phyloP scores from a whole-genome alignment of 2,329 filamentous ascomycete species.

The Alternaria sp. region DNA sequence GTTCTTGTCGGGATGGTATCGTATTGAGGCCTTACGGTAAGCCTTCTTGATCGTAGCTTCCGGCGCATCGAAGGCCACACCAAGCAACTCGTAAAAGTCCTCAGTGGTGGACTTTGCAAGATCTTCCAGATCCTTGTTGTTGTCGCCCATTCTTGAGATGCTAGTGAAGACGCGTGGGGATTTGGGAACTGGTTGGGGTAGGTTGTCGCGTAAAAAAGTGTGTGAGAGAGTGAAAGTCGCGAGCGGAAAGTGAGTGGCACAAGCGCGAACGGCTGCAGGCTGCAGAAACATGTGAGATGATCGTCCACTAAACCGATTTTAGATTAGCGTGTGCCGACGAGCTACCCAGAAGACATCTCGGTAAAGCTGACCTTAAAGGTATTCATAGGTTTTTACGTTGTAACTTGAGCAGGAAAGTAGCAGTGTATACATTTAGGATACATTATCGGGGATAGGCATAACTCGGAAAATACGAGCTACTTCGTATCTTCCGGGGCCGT shows the following conservation, averaged over 20 bases:
- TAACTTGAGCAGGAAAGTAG: too few relatives aligned
- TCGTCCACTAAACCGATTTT: slow-evolving; percentile 24
- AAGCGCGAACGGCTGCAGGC: slow-evolving; percentile 14
- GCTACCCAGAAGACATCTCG: neutral
- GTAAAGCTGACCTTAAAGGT: neutral
- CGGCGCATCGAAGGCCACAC: slow-evolving; percentile 68
- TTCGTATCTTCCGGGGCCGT: neutral
- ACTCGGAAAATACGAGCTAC: neutral
- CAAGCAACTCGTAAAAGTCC: slow-evolving; percentile 82
- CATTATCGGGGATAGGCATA: neutral
- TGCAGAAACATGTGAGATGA: slow-evolving; percentile 18
- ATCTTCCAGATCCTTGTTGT: slow-evolving; percentile 53
- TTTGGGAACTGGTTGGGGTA: too few relatives aligned
- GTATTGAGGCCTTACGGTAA: slow-evolving; percentile 85
- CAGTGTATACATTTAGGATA: neutral
- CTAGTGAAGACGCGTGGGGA: too few relatives aligned
- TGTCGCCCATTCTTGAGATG: slow-evolving; percentile 42
- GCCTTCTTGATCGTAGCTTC: slow-evolving; percentile 81
- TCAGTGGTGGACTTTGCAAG: slow-evolving; percentile 51
- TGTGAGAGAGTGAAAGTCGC: too few relatives aligned
- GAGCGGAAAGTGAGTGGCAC: too few relatives aligned
- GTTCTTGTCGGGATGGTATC: slow-evolving; percentile 93
- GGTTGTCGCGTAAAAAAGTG: too few relatives aligned
- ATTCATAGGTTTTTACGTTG: neutral
- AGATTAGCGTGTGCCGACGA: neutral